Conservation (phyloP, 305 asterid species). For the Solanum hybrid region DNA sequence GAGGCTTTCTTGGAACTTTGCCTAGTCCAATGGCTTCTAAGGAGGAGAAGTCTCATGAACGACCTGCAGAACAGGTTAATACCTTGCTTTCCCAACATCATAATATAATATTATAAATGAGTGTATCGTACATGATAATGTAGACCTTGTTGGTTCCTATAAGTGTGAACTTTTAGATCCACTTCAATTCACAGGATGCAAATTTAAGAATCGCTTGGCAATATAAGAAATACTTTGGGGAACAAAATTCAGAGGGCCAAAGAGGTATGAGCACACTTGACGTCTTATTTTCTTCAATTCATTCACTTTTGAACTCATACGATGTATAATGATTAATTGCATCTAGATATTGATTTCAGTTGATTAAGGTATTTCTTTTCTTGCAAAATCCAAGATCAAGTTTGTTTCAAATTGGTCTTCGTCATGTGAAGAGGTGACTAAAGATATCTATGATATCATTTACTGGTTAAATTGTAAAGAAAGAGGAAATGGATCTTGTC, state of each 20-base stretch:
- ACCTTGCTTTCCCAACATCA: background rate
- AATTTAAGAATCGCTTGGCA: slow-evolving; percentile 97
- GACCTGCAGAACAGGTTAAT: slow-evolving; percentile 57
- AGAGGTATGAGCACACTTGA: slow-evolving; percentile 37
- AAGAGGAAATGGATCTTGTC: background rate
- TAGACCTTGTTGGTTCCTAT: background rate
- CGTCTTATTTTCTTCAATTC: slow-evolving; percentile 1
- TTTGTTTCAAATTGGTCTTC: background rate
- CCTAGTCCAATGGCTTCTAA: slow-evolving; percentile 60
- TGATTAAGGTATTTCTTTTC: background rate
- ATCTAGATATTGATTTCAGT: background rate
- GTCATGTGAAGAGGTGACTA: background rate
- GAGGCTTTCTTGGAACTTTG: slow-evolving; percentile 82
- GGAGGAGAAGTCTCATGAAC: slow-evolving; percentile 56
- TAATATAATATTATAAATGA: background rate
- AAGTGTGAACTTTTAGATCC: background rate
- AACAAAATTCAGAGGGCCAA: slow-evolving; percentile 51
- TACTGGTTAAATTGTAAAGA: background rate
- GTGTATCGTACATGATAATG: background rate
- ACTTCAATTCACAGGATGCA: slow-evolving; percentile 43
- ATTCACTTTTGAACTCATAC: background rate
- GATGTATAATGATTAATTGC: background rate
- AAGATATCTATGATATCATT: background rate
- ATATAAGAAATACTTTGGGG: slow-evolving; percentile 76
- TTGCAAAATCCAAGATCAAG: background rate